These are phyloP conservation scores for Shiraia bambusicola DNA, from an alignment of 2,329 filamentous ascomycete species.

Conservation along the genomic window DNA sequence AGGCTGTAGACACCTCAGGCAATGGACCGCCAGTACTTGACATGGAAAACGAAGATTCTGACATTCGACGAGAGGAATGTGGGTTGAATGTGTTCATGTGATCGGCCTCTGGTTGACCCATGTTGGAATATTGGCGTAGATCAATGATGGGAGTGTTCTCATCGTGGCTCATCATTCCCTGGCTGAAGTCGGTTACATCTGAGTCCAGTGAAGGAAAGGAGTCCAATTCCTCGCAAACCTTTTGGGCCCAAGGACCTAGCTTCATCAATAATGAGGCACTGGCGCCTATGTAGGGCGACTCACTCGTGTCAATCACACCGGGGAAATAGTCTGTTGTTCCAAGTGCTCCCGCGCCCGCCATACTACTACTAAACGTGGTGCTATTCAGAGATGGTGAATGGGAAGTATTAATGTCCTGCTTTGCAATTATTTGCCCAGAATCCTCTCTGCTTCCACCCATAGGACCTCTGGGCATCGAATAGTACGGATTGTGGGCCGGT, in stretches of 20 bases:
- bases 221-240: constrained; percentile 42
- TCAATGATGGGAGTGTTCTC: constrained; percentile 47
- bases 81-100: constrained; percentile 40
- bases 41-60: constrained; percentile 72
- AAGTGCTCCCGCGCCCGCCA: constrained; percentile 20
- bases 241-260: constrained; percentile 43
- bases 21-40: constrained; percentile 59
- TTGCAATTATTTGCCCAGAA: constrained; percentile 25
- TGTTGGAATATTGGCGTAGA: constrained; percentile 40
- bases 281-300: constrained; percentile 6
- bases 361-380: constrained; percentile 22
- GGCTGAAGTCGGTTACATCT: constrained; percentile 42
- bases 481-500: constrained; percentile 37
- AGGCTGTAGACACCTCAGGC: constrained; percentile 65
- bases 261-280: constrained; percentile 18
- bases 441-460: constrained; percentile 28
- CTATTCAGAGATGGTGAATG: constrained; percentile 28
- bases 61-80: constrained; percentile 64
- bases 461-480: constrained; percentile 28
- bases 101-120: constrained; percentile 36
- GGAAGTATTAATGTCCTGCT: constrained; percentile 23
- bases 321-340: constrained; percentile 39
- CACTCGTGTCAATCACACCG: constrained; percentile 43
- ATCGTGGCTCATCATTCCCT: constrained; percentile 41
- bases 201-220: constrained; percentile 43